These are phyloP conservation scores for Agaricus sinodeliciosus DNA, from an alignment of 768 basidiomycete genomes.

Conservation along the genomic window DNA sequence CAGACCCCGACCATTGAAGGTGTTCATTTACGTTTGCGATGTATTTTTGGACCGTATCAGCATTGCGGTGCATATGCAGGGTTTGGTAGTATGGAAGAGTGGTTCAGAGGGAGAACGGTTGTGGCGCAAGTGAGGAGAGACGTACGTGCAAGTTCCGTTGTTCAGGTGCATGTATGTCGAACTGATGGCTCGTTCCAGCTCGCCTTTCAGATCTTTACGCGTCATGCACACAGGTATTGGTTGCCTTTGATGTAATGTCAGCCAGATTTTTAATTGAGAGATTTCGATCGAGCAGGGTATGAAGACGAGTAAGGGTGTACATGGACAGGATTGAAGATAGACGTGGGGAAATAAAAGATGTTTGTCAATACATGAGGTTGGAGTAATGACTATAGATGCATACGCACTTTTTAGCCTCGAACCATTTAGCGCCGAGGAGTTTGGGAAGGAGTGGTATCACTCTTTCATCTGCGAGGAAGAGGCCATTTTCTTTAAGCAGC, in stretches of 20 bases:
- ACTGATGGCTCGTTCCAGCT: slow-evolving; percentile 87
- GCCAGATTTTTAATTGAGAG: neutral
- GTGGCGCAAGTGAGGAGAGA: slow-evolving; percentile 14
- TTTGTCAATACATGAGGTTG: neutral
- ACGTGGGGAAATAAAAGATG: neutral
- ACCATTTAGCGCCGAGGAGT: slow-evolving; percentile 85
- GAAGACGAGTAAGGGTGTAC: neutral
- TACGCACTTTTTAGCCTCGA: slow-evolving; percentile 90
- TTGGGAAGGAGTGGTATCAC: slow-evolving; percentile 83
- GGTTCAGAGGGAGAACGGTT: neutral
- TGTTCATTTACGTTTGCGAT: neutral
- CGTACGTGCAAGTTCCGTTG: slow-evolving; percentile 87
- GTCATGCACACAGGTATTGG: slow-evolving; percentile 91
- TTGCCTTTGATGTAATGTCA: slow-evolving; percentile 50
- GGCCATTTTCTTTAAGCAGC: slow-evolving; percentile 80
- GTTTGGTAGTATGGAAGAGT: neutral
- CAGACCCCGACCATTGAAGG: neutral
- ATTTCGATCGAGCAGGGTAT: neutral
- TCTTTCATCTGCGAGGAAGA: slow-evolving; percentile 93
- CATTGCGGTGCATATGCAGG: neutral
- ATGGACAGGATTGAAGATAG: neutral
- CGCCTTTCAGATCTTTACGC: slow-evolving; percentile 85
- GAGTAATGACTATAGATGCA: neutral
- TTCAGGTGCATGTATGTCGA: slow-evolving; percentile 97
- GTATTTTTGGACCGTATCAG: neutral